A percentile compares a stretch with the other conserved stretches of the same genome.
phyloP scores from a whole-genome alignment of 1,139 yeast genomes.

The Suhomyces yuchorum region DNA sequence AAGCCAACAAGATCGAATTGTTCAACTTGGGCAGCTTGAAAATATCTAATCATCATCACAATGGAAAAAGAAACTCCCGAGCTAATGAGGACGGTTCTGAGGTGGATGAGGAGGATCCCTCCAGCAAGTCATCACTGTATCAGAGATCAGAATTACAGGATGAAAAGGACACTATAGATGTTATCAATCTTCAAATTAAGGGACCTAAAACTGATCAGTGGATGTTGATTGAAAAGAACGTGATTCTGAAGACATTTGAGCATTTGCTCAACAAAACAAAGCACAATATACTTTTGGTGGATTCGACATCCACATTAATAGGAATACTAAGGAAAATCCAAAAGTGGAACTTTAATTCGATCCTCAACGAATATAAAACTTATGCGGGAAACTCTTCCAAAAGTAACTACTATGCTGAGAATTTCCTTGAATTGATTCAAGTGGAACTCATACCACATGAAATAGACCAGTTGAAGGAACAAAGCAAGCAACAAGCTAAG shows the following conservation, averaged over 20 bases:
- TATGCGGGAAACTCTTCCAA: slow-evolving; percentile 67
- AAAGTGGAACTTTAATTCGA: slow-evolving; percentile 85
- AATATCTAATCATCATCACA: slow-evolving; percentile 44
- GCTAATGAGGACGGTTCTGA: slow-evolving; percentile 15
- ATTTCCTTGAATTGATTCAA: slow-evolving; percentile 72
- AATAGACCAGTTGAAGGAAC: slow-evolving; percentile 32
- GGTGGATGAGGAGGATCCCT: slow-evolving; percentile 22
- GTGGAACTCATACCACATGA: slow-evolving; percentile 53
- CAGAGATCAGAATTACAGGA: slow-evolving; percentile 9
- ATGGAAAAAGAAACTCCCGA: slow-evolving; percentile 12
- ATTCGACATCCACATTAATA: slow-evolving; percentile 75
- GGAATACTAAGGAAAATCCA: slow-evolving; percentile 82
- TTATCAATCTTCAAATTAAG: slow-evolving; percentile 19
- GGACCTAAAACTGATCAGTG: slow-evolving; percentile 54
- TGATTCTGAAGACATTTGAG: slow-evolving; percentile 59
- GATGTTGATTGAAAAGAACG: slow-evolving; percentile 67
- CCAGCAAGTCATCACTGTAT: slow-evolving; percentile 8
- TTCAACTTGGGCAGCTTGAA: slow-evolving; percentile 50
- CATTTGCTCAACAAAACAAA: slow-evolving; percentile 62
- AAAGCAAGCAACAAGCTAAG: slow-evolving; percentile 16
- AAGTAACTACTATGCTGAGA: slow-evolving; percentile 75
- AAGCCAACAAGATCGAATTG: slow-evolving; percentile 44
- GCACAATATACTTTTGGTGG: slow-evolving; percentile 74
- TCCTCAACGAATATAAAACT: slow-evolving; percentile 80
- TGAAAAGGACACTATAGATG: slow-evolving; percentile 18